Evolutionary conservation across 192 early-diverging fungal genomes (phyloP), one percentile per base, ranked within the genome.

Genomic region (Kickxella alabastrina): DNA sequence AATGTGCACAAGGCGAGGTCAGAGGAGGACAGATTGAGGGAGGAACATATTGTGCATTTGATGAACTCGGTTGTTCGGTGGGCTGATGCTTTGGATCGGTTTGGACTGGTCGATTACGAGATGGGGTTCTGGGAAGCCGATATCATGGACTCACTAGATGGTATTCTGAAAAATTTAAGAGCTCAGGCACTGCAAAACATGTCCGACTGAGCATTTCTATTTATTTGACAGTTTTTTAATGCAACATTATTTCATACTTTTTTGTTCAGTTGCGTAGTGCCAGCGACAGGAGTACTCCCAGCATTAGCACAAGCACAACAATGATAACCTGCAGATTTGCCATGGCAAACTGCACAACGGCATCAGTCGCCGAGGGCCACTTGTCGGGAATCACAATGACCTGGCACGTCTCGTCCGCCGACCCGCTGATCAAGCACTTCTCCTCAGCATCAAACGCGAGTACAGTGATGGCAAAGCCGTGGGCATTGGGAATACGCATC

Each of bases 71-170:
- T 89, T 4, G 75, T 82, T 41, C 54, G 66, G 3, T 92, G 89
- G 89, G 81, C 79, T 2, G 82, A 90, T 55, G 59, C 67, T 14
- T 59, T 92, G 48, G 83, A 85, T 43, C 68, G 78, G 50, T 92
- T 76, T 75, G 88, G 89, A 1, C 58, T 92, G 44, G 87, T 92
- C 18, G 86, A 92, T 56, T 92, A 90, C 62, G 87, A 92, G 46
- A 79, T 90, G 67, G 89, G 89, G 18, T 84, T 87, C 42, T 89
- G 85, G 84, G 89, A 87, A 52, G 67, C 78, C 23, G 86, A 87
- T 29, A 86, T 91, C 48, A 55, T 87, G 34, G 80, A 85, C 35
- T 80, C 85, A 10, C 70, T 90, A 21, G 77, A 83, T 42, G 56
- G 53, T 8, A 80, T 80, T 26, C 55, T 85, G 10, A 61, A 54